Conservation (phyloP, 768 basidiomycete species). For the Harrya chromipes region DNA sequence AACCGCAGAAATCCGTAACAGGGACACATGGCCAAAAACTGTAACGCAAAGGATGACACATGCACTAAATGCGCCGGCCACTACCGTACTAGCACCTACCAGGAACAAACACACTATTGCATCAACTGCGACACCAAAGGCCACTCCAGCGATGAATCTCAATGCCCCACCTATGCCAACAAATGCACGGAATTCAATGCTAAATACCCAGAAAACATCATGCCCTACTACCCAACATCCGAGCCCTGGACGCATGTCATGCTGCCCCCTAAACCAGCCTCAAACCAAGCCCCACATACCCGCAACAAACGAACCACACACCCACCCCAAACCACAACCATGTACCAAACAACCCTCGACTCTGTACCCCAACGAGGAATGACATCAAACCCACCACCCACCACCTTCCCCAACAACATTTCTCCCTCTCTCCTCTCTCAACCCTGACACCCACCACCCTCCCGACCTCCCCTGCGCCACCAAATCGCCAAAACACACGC, state of each 20-base stretch:
- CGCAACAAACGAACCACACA: neutral
- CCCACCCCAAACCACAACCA: too few species aligned
- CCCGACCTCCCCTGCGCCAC: neutral
- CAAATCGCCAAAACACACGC: neutral
- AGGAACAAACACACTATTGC: neutral
- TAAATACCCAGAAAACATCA: slow-evolving; percentile 1
- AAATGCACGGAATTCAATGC: neutral
- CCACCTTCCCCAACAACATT: too few species aligned
- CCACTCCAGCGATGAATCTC: neutral
- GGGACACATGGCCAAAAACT: slow-evolving; percentile 2
- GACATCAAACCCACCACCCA: too few species aligned
- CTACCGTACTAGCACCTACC: neutral
- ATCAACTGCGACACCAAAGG: neutral
- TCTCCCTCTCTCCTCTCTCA: too few species aligned
- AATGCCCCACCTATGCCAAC: neutral
- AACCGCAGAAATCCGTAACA: too few species aligned
- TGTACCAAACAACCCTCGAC: too few species aligned
- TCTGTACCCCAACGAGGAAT: too few species aligned
- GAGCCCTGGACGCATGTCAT: neutral
- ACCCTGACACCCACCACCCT: too few species aligned
- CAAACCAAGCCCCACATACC: too few species aligned
- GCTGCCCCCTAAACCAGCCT: neutral
- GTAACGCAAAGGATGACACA: neutral
- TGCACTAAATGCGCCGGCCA: neutral
- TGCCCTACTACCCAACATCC: slow-evolving; percentile 6